A percentile compares a stretch with the other conserved stretches of the same genome.
phyloP scores from a whole-genome alignment of 2,329 filamentous ascomycete genomes.

The Pestalotiopsis sp. region DNA sequence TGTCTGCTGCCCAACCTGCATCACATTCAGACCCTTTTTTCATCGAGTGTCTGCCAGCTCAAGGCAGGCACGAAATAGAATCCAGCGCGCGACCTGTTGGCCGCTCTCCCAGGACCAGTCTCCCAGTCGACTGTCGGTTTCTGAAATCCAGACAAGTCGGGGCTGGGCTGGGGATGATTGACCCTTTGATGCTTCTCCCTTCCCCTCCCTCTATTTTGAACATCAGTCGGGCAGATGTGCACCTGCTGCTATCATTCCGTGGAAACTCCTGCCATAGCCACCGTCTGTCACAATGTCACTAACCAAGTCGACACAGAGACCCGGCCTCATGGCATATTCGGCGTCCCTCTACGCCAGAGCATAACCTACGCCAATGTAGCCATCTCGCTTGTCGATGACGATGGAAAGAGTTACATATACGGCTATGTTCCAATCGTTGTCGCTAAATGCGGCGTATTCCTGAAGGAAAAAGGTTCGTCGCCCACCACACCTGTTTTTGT shows the following conservation, averaged over 20 bases:
- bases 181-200: not conserved
- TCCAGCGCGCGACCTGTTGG: not conserved
- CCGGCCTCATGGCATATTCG: conserved; percentile 80
- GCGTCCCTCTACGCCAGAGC: conserved; percentile 87
- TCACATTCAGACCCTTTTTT: not conserved
- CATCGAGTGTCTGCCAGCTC: not conserved
- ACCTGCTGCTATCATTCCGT: not conserved
- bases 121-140: not conserved
- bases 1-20: not conserved
- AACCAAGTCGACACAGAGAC: conserved; percentile 36
- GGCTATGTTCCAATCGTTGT: conserved; percentile 98
- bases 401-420: conserved; percentile 95
- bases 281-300: conserved; percentile 6
- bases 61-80: not conserved
- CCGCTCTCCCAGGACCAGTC: not conserved
- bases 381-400: conserved; percentile 90
- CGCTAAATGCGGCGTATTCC: conserved; percentile 93
- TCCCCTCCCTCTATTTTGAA: not conserved
- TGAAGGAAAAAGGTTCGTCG: conserved; percentile 92
- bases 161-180: not conserved
- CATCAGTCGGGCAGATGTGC: not conserved
- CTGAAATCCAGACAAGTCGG: not conserved
- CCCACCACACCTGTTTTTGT: not conserved
- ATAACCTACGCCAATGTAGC: conserved; percentile 98
- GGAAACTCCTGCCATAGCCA: not conserved